Evolutionary conservation across 1,284 basidiomycete species (phyloP), one percentile per base, ranked within the genome.

Genomic region (Ganoderma lingzhi): DNA sequence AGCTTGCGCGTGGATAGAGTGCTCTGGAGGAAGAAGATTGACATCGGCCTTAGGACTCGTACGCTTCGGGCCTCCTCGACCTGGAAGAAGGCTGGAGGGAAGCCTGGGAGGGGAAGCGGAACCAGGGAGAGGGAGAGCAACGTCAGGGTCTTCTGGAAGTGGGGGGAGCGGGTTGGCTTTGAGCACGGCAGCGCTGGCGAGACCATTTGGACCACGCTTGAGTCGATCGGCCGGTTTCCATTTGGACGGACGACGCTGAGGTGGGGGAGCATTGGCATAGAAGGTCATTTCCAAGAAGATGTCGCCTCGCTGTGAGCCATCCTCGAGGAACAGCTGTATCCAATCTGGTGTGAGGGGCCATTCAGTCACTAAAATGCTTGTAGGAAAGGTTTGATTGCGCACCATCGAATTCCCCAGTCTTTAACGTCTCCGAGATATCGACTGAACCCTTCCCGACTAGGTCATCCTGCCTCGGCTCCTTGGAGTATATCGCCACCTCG

Each of bases 231-330:
- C 73, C 6, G 84, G 83, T 4, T 70, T 76, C 41, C 88, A 77
- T 71, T 86, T 88, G 32, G 86, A 83, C 32, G 84, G 78, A 30
- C 86, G 81, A 42, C 83, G 84, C 9, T 77, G 80, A 3, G 75
- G 86, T 3, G 86, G 83, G 6, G 89, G 88, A 2, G 84, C 83
- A 64, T 89, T 86, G 5, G 91, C 83, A 76, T 86, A 93, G 80
- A 87, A 94, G 0, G 92, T 93, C 88, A 93, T 93, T 76, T 93
- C 92, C 41, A 93, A 84, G 76, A 92, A 93, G n/a, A 93, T 70
- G 42, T 93, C 90, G 8, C 92, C 92, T 51, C 91, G 85, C 53
- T 85, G 79, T 12, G 84, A 83, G 3, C 87, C 87, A 55, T 88
- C 84, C 30, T 71, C 72, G 12, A 85, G 80, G 65, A 86, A 82